Conservation (phyloP, 2,329 filamentous ascomycete species). For the Fusarium sp. region DNA sequence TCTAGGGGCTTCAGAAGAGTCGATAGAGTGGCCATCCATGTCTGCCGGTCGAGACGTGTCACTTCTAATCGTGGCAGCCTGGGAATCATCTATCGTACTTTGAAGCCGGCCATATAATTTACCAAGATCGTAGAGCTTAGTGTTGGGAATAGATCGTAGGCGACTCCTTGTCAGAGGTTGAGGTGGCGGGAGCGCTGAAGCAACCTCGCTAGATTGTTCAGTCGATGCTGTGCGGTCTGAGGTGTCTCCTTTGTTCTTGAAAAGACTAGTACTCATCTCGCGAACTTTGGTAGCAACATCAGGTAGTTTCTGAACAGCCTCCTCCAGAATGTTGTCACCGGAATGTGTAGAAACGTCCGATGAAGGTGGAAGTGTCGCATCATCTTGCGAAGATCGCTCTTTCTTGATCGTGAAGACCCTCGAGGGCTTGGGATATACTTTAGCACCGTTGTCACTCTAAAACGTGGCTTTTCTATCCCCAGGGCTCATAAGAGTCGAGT, state of each 20-base stretch:
- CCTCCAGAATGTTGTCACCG: neutral
- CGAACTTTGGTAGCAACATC: neutral
- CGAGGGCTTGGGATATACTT: constrained; percentile 9
- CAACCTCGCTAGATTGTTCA: neutral
- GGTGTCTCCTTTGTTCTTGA: neutral
- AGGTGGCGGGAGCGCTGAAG: neutral
- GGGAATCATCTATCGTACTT: constrained; percentile 25
- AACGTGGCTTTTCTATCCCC: constrained; percentile 19
- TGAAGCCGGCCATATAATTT: constrained; percentile 14
- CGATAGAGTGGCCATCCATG: constrained; percentile 8
- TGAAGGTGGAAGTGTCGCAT: neutral
- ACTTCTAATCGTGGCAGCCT: constrained; percentile 36
- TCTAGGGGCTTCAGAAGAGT: neutral
- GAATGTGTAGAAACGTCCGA: neutral
- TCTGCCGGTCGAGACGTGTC: constrained; percentile 18
- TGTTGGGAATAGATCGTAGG: constrained; percentile 24
- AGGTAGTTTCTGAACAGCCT: constrained; percentile 4
- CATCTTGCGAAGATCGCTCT: neutral
- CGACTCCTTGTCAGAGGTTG: constrained; percentile 29
- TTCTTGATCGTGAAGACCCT: constrained; percentile 7
- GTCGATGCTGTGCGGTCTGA: neutral
- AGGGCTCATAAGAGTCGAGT: constrained; percentile 32
- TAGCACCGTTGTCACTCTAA: constrained; percentile 28
- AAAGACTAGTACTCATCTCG: neutral
- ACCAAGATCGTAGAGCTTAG: constrained; percentile 31